Evolutionary conservation across 208 protist species (phyloP), one percentile per base, ranked within the genome.

Genomic region (Trypanosoma boissoni): DNA sequence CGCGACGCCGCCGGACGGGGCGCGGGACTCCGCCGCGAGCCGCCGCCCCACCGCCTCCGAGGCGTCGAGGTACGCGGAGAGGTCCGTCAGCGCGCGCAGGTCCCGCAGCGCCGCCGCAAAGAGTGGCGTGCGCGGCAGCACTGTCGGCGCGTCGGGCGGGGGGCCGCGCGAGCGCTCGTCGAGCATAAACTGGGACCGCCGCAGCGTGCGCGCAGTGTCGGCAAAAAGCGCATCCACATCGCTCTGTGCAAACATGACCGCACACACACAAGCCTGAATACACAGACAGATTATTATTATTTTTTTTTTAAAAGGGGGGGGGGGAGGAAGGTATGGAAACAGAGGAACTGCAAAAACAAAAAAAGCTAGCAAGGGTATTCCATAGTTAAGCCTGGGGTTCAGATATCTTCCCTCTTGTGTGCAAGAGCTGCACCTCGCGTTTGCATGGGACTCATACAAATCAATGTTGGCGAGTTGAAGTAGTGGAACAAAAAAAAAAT

Each of bases 211-310:
- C 9, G 65, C 27, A 1, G 77, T 78, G 46, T 72, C 64, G 27
- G 58, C 49, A 44, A 84, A 82, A n/a, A 88, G 74, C n/a, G 63
- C 64, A 28, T 84, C 74, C 2, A 88, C 81, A 5, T 88, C 64
- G 21, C 54, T 44, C 0, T 54, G 18, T 28, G 44, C 72, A 49
- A 88, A 88, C 81, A 88, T 88, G 20, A 14, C 21, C 9, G 45
- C 7, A 41, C 26, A 62, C 12, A 12, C 12, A n/a, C n/a, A n/a
- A n/a, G n/a, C n/a, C n/a, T n/a, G n/a, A n/a, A n/a, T n/a, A n/a
- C n/a, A n/a, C n/a, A n/a, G n/a, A n/a, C n/a, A n/a, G n/a, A n/a
- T n/a, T n/a, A n/a, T n/a, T n/a, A n/a, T n/a, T n/a, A n/a, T n/a
- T n/a, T n/a, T n/a, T n/a, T n/a, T n/a, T n/a, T n/a, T n/a, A n/a